Percentiles rank a stretch among this genome's conserved stretches.
Conservation (phyloP, 805 yeast species). For the Pichia nakasei region DNA sequence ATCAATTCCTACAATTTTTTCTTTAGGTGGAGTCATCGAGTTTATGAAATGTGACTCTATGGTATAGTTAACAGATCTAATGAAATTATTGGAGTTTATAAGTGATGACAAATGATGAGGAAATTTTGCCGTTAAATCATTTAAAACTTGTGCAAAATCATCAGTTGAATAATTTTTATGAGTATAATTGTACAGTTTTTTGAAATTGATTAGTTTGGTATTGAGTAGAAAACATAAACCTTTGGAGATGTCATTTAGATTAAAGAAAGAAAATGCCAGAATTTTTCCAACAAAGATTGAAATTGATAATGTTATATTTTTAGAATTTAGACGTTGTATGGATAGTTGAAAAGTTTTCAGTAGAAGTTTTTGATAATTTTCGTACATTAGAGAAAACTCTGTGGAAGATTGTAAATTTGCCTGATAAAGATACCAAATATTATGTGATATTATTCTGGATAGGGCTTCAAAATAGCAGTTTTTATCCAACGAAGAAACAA, state of each 20-base stretch:
- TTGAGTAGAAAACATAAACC: slow-evolving; percentile 50
- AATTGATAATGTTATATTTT: slow-evolving; percentile 44
- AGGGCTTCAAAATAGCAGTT: slow-evolving; percentile 47
- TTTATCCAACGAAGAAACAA: slow-evolving; percentile 38
- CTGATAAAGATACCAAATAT: slow-evolving; percentile 33
- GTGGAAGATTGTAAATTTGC: slow-evolving; percentile 8
- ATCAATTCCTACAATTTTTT: slow-evolving; percentile 35
- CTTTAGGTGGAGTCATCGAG: slow-evolving; percentile 32
- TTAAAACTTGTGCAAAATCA: slow-evolving; percentile 2
- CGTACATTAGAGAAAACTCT: slow-evolving; percentile 16
- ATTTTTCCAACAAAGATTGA: slow-evolving; percentile 65
- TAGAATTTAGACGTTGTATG: slow-evolving; percentile 38
- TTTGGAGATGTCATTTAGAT: slow-evolving; percentile 45
- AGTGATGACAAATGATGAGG: slow-evolving; percentile 20
- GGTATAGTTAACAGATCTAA: slow-evolving; percentile 19
- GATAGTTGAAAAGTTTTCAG: slow-evolving; percentile 46
- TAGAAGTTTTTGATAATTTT: slow-evolving; percentile 29
- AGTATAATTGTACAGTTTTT: slow-evolving; percentile 18
- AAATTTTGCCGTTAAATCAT: slow-evolving; percentile 12
- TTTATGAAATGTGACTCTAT: slow-evolving; percentile 26
- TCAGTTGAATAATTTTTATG: not conserved
- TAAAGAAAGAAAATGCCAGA: slow-evolving; percentile 53
- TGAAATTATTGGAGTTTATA: slow-evolving; percentile 15
- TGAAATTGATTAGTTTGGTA: slow-evolving; percentile 40
- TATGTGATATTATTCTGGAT: slow-evolving; percentile 38